These are phyloP conservation scores for Aspergillus cejpii DNA, from an alignment of 2,329 filamentous ascomycete species.

Conservation along the genomic window DNA sequence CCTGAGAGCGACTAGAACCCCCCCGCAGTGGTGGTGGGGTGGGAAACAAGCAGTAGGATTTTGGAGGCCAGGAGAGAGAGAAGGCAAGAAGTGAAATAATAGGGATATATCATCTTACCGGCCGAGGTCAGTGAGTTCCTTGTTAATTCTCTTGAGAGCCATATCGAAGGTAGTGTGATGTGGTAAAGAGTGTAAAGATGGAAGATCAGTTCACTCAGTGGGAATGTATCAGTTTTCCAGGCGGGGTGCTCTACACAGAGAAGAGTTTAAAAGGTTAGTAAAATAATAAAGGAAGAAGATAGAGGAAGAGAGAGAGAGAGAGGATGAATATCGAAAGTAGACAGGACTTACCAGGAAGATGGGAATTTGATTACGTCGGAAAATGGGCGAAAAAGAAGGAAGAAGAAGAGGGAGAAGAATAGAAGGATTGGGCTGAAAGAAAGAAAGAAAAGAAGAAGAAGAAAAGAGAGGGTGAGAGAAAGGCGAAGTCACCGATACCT, in stretches of 20 bases:
- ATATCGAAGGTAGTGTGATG: slow-evolving; percentile 30
- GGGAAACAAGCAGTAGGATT: slow-evolving; percentile 1
- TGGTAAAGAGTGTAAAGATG: slow-evolving; percentile 2
- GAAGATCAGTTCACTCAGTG: slow-evolving; percentile 5
- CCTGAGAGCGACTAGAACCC: slow-evolving; percentile 5
- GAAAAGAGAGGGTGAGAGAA: slow-evolving; percentile 4
- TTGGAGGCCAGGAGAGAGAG: slow-evolving; percentile 2
- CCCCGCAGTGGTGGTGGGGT: slow-evolving; percentile 22
- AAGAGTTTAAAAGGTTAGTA: slow-evolving; percentile 6
- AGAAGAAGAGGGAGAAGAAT: slow-evolving; percentile 25
- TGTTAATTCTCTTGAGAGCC: slow-evolving; percentile 50
- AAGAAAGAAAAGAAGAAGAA: slow-evolving; percentile 9
- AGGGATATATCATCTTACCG: slow-evolving; percentile 35
- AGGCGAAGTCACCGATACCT: neutral
- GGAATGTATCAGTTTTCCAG: slow-evolving; percentile 13
- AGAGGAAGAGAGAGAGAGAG: slow-evolving; percentile 10
- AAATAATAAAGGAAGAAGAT: neutral
- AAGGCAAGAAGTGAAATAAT: slow-evolving; percentile 6
- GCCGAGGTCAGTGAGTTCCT: slow-evolving; percentile 49
- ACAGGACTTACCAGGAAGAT: slow-evolving; percentile 11
- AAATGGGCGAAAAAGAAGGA: slow-evolving; percentile 23
- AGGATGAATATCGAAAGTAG: slow-evolving; percentile 2
- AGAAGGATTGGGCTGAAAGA: slow-evolving; percentile 18
- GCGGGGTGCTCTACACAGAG: slow-evolving; percentile 16
- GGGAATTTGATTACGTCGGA: slow-evolving; percentile 29